These are phyloP conservation scores for Adenanthera pavonina DNA, from an alignment of 306 rosid species.

Conservation along the genomic window DNA sequence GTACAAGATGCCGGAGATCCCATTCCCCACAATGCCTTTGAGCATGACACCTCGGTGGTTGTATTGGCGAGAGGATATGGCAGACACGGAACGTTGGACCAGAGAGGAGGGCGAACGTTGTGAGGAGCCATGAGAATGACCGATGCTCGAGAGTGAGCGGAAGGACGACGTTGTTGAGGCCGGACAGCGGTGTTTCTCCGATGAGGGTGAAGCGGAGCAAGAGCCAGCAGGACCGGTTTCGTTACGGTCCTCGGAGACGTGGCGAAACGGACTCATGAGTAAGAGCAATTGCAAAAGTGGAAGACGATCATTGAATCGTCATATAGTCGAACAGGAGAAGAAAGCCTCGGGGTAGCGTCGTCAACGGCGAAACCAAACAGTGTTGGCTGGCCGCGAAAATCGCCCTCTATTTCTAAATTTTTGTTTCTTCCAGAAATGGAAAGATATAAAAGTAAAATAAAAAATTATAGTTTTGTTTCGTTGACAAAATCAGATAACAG, in stretches of 20 bases:
- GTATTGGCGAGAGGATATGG: neutral
- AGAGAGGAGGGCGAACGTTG: neutral
- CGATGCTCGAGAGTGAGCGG: conserved; percentile 16
- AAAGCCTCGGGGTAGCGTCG: neutral
- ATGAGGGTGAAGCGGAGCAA: neutral
- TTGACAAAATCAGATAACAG: neutral
- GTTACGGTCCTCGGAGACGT: neutral
- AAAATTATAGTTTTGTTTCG: neutral
- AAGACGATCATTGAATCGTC: conserved; percentile 2
- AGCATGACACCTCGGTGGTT: conserved; percentile 27
- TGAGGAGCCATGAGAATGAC: neutral
- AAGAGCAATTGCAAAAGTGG: neutral
- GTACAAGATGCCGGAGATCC: conserved; percentile 40
- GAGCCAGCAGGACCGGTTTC: neutral
- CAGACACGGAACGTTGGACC: conserved; percentile 27
- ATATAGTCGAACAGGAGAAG: neutral
- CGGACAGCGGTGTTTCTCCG: neutral
- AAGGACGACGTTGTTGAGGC: conserved; percentile 10
- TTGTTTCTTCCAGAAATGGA: neutral
- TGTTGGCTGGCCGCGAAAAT: conserved; percentile 33
- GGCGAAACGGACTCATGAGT: neutral
- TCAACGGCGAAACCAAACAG: neutral
- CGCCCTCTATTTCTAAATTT: neutral
- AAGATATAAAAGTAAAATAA: neutral
- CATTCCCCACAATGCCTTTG: conserved; percentile 37